Percentiles rank a stretch among this genome's conserved stretches.
Conservation (phyloP, 2,329 filamentous ascomycete genomes). For the Aaosphaeria arxii region DNA sequence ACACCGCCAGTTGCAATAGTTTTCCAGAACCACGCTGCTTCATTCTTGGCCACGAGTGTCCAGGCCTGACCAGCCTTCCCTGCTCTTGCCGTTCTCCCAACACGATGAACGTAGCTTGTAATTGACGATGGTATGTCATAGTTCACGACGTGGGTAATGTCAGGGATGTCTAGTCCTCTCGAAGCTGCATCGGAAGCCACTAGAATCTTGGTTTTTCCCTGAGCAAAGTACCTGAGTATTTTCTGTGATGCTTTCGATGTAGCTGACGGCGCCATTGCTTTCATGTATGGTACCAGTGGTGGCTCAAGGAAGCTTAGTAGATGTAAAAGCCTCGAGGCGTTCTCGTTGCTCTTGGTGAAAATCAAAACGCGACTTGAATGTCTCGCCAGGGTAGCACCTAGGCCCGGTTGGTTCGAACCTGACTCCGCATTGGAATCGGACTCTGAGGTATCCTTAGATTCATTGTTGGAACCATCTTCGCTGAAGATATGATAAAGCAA, state of each 20-base stretch:
- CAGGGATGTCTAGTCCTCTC: constrained; percentile 79
- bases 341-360: constrained; percentile 89
- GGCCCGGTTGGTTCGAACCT: constrained; percentile 5
- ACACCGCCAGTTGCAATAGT: constrained; percentile 64
- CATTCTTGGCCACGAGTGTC: constrained; percentile 78
- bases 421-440: neutral
- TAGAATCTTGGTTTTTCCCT: constrained; percentile 66
- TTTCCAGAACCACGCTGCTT: constrained; percentile 90
- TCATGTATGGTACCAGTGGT: constrained; percentile 55
- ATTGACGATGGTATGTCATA: constrained; percentile 85
- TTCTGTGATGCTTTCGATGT: constrained; percentile 68
- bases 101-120: constrained; percentile 84
- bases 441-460: neutral
- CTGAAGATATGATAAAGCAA: constrained; percentile 55
- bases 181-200: constrained; percentile 93
- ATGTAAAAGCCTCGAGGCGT: constrained; percentile 79
- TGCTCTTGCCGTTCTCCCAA: constrained; percentile 85
- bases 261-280: constrained; percentile 74
- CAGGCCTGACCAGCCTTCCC: constrained; percentile 74
- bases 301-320: constrained; percentile 69
- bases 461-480: neutral
- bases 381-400: constrained; percentile 6
- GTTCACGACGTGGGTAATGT: constrained; percentile 82
- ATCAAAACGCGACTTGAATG: constrained; percentile 58
- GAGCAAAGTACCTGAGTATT: constrained; percentile 64